Evolutionary conservation across 495 filamentous ascomycete genomes (phyloP), one percentile per base, ranked within the genome.

Genomic region (Penicillium psychrofluorescens): DNA sequence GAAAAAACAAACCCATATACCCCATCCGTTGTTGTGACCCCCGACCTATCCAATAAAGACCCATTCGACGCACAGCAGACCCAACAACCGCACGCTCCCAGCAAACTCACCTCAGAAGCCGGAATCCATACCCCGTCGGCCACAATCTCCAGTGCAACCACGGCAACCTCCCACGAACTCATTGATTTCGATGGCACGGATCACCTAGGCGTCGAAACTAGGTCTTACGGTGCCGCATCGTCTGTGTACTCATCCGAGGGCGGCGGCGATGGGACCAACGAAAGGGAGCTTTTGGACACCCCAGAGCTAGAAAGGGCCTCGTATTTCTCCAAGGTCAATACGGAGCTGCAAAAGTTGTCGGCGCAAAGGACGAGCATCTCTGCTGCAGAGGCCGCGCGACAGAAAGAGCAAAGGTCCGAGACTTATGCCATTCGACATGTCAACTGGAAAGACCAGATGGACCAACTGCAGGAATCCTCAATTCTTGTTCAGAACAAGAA

Each of bases 401-500:
- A 70, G 33, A 60, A 59, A 27, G 62, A 68, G 35, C 74, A 78
- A 49, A 61, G 74, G 55, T 71, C 74, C 33, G 80, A 86, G 50
- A 81, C 81, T 0, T 88, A 88, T 53, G 72, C 79, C n/a, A 84
- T 88, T 45, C 77, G 83, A 44, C 78, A 81, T 39, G 68, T 86
- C 29, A 77, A 77, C 41, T 86, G 84, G 81, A 63, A 52, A 28
- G 71, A 77, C 50, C 56, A 52, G 12, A 58, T 54, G 0, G 67
- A 64, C 9, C 46, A 51, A 13, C 56, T 80, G 29, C 64, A 76
- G 9, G 65, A 70, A 27, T 84, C 89, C 2, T 90, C 92, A 1
- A 84, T 96, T 31, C 70, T 98, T 16, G 79, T 91, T 4, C 91
- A 98, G 55, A 96, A 95, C 47, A 79, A 81, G 36, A 96, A 98